Base-by-base conservation (phyloP, 495 filamentous ascomycete genomes). In the Trichoderma parareesei region DNA sequence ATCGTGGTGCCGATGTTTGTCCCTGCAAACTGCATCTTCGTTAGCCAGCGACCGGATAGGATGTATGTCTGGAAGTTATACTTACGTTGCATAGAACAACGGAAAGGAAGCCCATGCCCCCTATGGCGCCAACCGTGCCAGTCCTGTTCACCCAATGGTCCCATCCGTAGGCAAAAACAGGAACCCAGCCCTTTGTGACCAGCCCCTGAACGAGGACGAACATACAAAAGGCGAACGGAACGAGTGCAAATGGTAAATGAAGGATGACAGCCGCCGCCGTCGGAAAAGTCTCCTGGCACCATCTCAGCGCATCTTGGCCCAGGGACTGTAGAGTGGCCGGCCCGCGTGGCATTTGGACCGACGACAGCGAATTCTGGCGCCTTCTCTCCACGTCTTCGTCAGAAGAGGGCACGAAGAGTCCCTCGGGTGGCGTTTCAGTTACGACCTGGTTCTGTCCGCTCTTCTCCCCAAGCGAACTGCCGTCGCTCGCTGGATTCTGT, bases 1-100 rank as follows among this genome's bases (percentile, higher is more conserved):
- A 89, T 88, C 5, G 86, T 86, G 2, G 86, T 88, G 18, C 87
- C 86, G 61, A 88, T 89, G 66, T 89, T 88, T 10, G 86, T 88
- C 14, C 86, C 87, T 11, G 86, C 84, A 66, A 88, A 89, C 85
- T 88, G 69, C 20, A 38, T 35, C 9, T n/a, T 8, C 3, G 53
- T 57, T 37, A 57, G 33, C 53, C 37, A 10, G 53, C 27, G 6
- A 57, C 43, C 60, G 33, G 27, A 64, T 53, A 3, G 3, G 10
- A 48, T 48, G 61, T 37, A 48, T 48, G 61, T 37, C 44, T 18
- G 53, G 35, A 18, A 14, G 0, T 27, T 13, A 67, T 60, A 79
- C 85, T 78, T 72, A 88, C 85, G 65, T 89, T 88, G 76, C 85
- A 88, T 9, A 89, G 72, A 60, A 88, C 78, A 4, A 87, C 85